Evolutionary conservation across 2,329 filamentous ascomycete species (phyloP), one percentile per base, ranked within the genome.

Genomic region (Ilyonectria destructans): DNA sequence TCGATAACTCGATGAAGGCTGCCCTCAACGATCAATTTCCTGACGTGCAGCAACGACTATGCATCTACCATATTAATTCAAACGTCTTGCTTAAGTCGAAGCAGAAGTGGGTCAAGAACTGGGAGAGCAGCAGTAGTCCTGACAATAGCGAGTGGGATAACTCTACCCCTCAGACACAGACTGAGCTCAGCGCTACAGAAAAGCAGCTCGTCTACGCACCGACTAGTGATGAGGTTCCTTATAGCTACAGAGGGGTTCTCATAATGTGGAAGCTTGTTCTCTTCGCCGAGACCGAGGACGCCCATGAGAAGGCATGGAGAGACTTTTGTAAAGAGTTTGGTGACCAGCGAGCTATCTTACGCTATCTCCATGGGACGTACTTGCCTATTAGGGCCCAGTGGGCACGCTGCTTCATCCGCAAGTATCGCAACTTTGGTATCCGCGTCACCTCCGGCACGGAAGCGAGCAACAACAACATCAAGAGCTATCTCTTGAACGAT

Each of bases 401-500:
- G 64, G 64, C 58, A 57, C 64, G 56, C 33, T 67, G 58, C 46
- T 67, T 67, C 35, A 67, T 67, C 49, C 58, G 55, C 35, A 57
- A 61, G 29, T 62, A 62, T 58, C 63, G 63, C 58, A 67, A 67
- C 57, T 67, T 67, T 29, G 63, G 63, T 29, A 67, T 67, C 29
- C 48, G 62, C n/a, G 62, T 65, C 26, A 65, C 62, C 46, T 65
- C 62, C 40, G 55, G 62, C 46, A 65, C 62, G 33, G 62, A 65
- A 40, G 62, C 62, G 35, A 65, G 62, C 43, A 65, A 59, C 46
- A 65, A 65, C 62, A 59, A 65, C 55, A 35, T 59, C 62, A 65
- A 65, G 33, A 65, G 62, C 45, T 65, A 65, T 31, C 62, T 65
- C 37, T 54, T 65, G 17, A 65, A 65, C 23, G 55, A 43, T 15